Base-by-base conservation (phyloP, 2,329 filamentous ascomycete genomes). In the Immersiporthe knoxdaviesiana region DNA sequence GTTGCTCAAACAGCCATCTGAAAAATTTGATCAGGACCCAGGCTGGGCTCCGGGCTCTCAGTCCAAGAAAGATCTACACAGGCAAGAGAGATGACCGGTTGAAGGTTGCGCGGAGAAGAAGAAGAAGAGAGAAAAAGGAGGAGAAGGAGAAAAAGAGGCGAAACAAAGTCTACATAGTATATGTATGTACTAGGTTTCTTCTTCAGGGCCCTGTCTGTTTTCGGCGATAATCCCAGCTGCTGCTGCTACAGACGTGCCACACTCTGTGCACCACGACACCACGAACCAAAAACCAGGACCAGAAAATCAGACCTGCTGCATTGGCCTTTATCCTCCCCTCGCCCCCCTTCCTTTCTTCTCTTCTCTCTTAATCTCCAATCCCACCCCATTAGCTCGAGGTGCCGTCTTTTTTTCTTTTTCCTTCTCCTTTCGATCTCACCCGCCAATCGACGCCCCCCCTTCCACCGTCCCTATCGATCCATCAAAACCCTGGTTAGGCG, bases 401-500 rank as follows among this genome's bases (percentile, higher is more conserved):
- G 64, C 52, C 44, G n/a, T 5, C 11, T 58, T 14, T 24, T 21
- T 27, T 27, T 37, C 11, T n/a, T 11, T 18, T 27, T 52, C 10
- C 16, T 18, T 16, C 37, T 39, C 16, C 27, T 24, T 27, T 27
- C n/a, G 39, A 35, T 39, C 32, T 50, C 56, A 35, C 52, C 39
- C 27, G 41, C 41, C 27, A n/a, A n/a, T n/a, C n/a, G 11, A 24
- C 18, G 32, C 39, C 70, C 69, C 63, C 69, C 71, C 68, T 70
- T 68, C 69, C 71, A 65, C 39, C n/a, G 59, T 54, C 54, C 37
- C 47, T 67, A 63, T 39, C 61, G 64, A 66, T 63, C 68, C 63
- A 62, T 69, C 50, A 10, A 47, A n/a, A 47, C 69, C 68, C 65
- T 66, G 64, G 65, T 71, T 75, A 75, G 74, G 73, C 74, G 74